Conservation (phyloP, 1,139 yeast genomes). For the Taphrina deformans region DNA sequence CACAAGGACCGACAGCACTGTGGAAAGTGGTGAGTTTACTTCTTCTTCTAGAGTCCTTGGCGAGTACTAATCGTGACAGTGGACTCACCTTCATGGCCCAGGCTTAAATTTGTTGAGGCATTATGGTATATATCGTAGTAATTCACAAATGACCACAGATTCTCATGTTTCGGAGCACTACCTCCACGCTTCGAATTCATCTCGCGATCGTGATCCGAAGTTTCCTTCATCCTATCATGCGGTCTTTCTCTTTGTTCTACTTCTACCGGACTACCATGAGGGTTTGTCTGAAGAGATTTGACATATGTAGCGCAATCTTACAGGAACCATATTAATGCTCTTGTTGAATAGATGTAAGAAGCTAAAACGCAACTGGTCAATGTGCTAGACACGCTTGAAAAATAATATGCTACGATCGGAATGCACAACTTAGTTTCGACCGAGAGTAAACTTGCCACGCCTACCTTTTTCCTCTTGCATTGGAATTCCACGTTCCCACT, state of each 20-base stretch:
- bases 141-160: too few species aligned
- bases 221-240: too few species aligned
- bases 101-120: conserved; percentile 6
- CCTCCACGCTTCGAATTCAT: too few species aligned
- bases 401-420: neutral
- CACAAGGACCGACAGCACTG: conserved; percentile 61
- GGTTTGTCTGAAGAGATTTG: too few species aligned
- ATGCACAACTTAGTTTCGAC: conserved; percentile 6
- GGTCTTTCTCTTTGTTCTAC: too few species aligned
- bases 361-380: neutral
- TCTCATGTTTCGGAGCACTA: too few species aligned
- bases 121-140: too few species aligned
- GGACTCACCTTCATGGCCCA: conserved; percentile 31
- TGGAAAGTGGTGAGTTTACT: conserved; percentile 21
- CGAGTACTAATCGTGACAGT: conserved; percentile 9
- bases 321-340: neutral
- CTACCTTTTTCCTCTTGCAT: conserved; percentile 55
- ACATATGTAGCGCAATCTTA: too few species aligned
- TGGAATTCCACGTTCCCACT: conserved; percentile 70
- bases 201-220: too few species aligned
- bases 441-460: conserved; percentile 48
- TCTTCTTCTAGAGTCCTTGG: too few species aligned
- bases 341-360: neutral
- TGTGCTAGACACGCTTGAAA: neutral
- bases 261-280: too few species aligned